Base-by-base conservation (phyloP, 202 grass and related monocot genomes). In the Panicum hallii region DNA sequence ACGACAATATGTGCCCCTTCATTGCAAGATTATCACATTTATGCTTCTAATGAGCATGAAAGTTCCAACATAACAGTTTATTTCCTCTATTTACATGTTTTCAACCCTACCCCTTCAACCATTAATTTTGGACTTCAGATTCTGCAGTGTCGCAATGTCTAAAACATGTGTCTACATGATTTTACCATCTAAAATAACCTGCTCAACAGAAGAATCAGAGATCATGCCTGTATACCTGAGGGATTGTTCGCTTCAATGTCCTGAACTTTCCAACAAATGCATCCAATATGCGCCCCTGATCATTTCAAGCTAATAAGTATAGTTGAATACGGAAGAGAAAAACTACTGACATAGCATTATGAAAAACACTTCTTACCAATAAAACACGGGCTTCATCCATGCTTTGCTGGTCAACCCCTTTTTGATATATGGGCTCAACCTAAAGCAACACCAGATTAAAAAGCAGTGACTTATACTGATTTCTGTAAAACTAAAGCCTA, bases 341-440 rank as follows among this genome's bases (percentile, higher is more conserved):
- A 54, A 45, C 4, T 43, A 87, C n/a, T 62, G 52, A 4, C 22
- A 50, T 68, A 53, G 23, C 49, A 40, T 70, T 65, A 46, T 38
- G 46, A 63, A 80, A 68, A 82, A 43, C 8, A 81, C 22, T 40
- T 88, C 72, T 78, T 91, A 97, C 97, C 97, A 99, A 90, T 65
- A 99, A 84, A 91, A 97, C 74, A 9, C 97, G 88, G 53, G 97
- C 97, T 97, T 97, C 90, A 43, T 99, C 92, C 97, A 99, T 99
- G 68, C 93, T 97, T 88, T 88, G 90, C 77, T 93, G 91, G 71
- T 99, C 93, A 66, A 97, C 82, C 76, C 97, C 97, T 83, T 99
- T 99, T 76, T 99, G 93, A 90, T 96, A 99, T 87, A 99, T 99
- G 60, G 97, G 97, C 87, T 99, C 97, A 56, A 99, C 97, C 97